Evolutionary conservation across 768 basidiomycete species (phyloP).

Genomic region (Pleurotus ostreatus): DNA sequence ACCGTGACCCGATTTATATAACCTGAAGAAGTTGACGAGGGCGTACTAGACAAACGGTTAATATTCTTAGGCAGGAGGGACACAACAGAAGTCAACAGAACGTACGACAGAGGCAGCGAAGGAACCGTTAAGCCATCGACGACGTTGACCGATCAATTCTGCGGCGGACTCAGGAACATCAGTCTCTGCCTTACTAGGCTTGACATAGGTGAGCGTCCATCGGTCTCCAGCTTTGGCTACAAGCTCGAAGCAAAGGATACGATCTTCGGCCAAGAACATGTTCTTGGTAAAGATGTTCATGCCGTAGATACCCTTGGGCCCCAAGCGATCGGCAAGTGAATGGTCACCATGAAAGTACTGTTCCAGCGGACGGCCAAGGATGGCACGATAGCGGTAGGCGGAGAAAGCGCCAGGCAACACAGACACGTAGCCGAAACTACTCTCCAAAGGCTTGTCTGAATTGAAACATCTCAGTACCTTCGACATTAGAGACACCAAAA

Average conservation of each 20-base stretch:
- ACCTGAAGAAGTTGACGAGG: slow-evolving; percentile 86
- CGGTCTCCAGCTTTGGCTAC: slow-evolving; percentile 84
- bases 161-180: slow-evolving; percentile 93
- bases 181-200: slow-evolving; percentile 93
- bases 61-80: background rate
- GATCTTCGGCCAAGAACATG: slow-evolving; percentile 77
- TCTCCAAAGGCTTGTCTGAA: slow-evolving; percentile 87
- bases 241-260: slow-evolving; percentile 96
- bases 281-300: slow-evolving; percentile 98
- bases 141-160: slow-evolving; percentile 92
- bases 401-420: slow-evolving; percentile 96
- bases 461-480: background rate
- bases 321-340: slow-evolving; percentile 85
- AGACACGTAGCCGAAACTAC: slow-evolving; percentile 92
- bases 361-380: slow-evolving; percentile 81
- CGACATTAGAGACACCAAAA: background rate
- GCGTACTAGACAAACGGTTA: slow-evolving; percentile 54
- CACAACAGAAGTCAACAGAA: slow-evolving; percentile 11
- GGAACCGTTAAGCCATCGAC: slow-evolving; percentile 95
- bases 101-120: slow-evolving; percentile 88
- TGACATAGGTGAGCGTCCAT: slow-evolving; percentile 90
- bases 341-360: slow-evolving; percentile 88
- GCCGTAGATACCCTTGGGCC: slow-evolving; percentile 88
- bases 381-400: slow-evolving; percentile 90
- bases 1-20: slow-evolving; percentile 85